Percentiles rank a stretch among this genome's conserved stretches.
phyloP scores from a whole-genome alignment of 495 filamentous ascomycete species.

The Baudoinia panamericana region DNA sequence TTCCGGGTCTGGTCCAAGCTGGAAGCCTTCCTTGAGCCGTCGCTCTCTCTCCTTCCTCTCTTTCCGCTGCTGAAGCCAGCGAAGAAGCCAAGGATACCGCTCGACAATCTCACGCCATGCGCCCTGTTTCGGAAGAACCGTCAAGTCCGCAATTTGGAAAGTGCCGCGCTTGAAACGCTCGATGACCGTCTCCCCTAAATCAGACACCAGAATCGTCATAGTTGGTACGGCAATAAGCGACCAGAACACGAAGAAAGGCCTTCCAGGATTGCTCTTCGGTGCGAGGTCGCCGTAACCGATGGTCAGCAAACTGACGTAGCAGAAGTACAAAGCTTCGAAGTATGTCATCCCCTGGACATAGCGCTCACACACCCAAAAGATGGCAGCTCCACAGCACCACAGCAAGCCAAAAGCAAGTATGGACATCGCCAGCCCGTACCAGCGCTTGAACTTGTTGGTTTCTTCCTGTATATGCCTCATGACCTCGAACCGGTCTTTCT shows the following conservation, averaged over 20 bases:
- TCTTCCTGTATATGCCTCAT: conserved; percentile 32
- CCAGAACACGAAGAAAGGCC: conserved; percentile 36
- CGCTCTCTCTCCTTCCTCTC: conserved; percentile 28
- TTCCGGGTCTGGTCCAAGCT: conserved; percentile 10
- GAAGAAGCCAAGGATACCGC: conserved; percentile 32
- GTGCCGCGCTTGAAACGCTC: conserved; percentile 43
- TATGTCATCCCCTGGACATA: conserved; percentile 30
- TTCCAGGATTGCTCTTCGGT: conserved; percentile 31
- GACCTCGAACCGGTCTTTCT: conserved; percentile 33
- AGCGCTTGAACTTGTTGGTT: conserved; percentile 30
- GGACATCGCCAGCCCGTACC: conserved; percentile 28
- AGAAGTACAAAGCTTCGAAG: conserved; percentile 35
- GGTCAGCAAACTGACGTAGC: conserved; percentile 32
- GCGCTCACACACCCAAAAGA: conserved; percentile 32
- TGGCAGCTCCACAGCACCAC: conserved; percentile 33
- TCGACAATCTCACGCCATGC: conserved; percentile 35
- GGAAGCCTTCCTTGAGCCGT: conserved; percentile 39
- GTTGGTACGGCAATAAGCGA: conserved; percentile 48
- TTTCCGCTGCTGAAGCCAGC: conserved; percentile 29
- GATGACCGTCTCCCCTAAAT: conserved; percentile 52
- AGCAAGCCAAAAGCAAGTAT: conserved; percentile 29
- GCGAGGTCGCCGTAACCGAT: conserved; percentile 35
- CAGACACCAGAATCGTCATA: conserved; percentile 52
- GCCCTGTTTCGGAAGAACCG: conserved; percentile 42
- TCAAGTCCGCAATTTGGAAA: conserved; percentile 42